Conservation (phyloP, 306 rosid genomes). For the Luffa aegyptiaca region DNA sequence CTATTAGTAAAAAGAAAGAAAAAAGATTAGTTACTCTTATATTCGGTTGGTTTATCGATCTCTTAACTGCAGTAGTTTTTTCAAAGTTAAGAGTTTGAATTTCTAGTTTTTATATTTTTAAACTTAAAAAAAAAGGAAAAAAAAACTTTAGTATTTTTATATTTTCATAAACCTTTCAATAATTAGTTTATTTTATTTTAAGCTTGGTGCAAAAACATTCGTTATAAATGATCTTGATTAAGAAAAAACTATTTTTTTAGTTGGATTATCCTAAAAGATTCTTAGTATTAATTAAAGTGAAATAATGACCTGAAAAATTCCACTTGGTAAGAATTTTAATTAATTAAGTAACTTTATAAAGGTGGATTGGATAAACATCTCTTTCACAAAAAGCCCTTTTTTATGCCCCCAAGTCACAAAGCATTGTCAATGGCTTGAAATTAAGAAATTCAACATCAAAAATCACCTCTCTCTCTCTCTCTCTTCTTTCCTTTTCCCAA, state of each 20-base stretch:
- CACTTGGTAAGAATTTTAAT: not conserved
- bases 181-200: no score
- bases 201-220: not conserved
- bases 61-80: no score
- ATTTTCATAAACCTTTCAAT: no score
- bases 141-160: no score
- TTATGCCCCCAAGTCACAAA: not conserved
- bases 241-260: not conserved
- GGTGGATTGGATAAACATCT: slow-evolving; percentile 10
- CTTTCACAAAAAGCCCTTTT: not conserved
- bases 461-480: not conserved
- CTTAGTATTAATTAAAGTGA: not conserved
- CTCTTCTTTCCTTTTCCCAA: not conserved
- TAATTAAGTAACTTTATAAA: not conserved
- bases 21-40: no score
- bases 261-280: not conserved
- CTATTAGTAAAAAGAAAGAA: no score
- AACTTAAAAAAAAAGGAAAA: no score
- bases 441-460: not conserved
- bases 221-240: not conserved
- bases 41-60: no score
- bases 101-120: no score
- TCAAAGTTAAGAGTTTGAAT: no score
- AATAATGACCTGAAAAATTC: not conserved
- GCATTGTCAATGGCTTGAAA: not conserved